Base-by-base conservation (phyloP, 78 protist genomes). In the Dictyostelium firmibasis region DNA sequence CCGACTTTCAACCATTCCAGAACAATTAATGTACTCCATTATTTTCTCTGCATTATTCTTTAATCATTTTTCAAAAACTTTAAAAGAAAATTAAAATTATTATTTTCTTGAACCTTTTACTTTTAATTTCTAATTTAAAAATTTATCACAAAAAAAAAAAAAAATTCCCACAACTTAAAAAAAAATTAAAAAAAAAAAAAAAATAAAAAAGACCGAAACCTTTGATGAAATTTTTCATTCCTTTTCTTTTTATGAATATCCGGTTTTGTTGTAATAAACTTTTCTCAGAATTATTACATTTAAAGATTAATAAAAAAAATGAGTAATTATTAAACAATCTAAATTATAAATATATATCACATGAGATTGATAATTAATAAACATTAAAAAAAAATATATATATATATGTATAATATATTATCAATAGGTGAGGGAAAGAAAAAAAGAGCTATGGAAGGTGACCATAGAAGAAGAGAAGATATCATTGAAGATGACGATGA, bases 381-480 rank as follows among this genome's bases (percentile, higher is more conserved):
- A 1, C 13, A 16, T 14, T 16, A 50, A 50, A 50, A 16, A n/a
- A n/a, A n/a, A n/a, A n/a, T n/a, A n/a, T n/a, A n/a, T n/a, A n/a
- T n/a, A n/a, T n/a, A n/a, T n/a, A n/a, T n/a, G n/a, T n/a, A n/a
- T n/a, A n/a, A n/a, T n/a, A n/a, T n/a, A n/a, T n/a, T 10, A 50
- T 4, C 6, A 57, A 5, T 57, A 57, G 67, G 67, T 20, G 67
- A 67, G 27, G 75, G 75, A 38, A 76, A 77, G 31, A 77, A 77
- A 43, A 77, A 77, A 25, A 77, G 83, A 77, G 13, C 23, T 8
- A 77, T 77, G 47, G 83, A 43, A 4, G 83, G 60, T n/a, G 64
- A 77, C 2, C 83, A 41, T 43, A 77, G 64, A 35, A 77, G 79
- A 72, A 72, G 38, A 13, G 79, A 77, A 18, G 83, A 77, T 41